Percentiles rank a stretch among this genome's conserved stretches.
Conservation (phyloP, 805 yeast genomes). For the Pichia deserticola region DNA sequence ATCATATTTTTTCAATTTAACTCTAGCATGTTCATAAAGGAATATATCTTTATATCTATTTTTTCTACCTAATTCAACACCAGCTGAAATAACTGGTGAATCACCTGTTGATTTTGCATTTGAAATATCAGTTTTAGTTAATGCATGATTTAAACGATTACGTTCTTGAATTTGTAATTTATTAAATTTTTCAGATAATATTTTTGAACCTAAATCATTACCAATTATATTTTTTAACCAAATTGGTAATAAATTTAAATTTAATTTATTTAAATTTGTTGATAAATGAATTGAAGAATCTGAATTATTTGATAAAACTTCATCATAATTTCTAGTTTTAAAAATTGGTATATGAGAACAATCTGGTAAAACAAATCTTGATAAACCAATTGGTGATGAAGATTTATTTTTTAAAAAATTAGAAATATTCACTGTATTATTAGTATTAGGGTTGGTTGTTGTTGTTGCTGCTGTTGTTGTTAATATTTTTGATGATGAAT, state of each 20-base stretch:
- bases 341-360: constrained; percentile 35
- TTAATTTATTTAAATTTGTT: constrained; percentile 16
- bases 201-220: constrained; percentile 31
- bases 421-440: not conserved
- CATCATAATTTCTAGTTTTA: constrained; percentile 49
- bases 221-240: constrained; percentile 44
- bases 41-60: constrained; percentile 85
- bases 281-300: constrained; percentile 24
- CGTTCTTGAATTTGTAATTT: constrained; percentile 64
- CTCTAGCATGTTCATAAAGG: constrained; percentile 82
- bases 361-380: constrained; percentile 50
- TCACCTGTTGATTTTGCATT: constrained; percentile 4
- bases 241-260: constrained; percentile 34
- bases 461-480: not conserved
- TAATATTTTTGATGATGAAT: not conserved
- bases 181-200: constrained; percentile 48
- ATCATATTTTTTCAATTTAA: constrained; percentile 35
- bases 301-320: constrained; percentile 26
- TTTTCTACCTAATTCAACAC: constrained; percentile 74
- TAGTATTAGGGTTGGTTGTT: constrained; percentile 7
- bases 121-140: constrained; percentile 20
- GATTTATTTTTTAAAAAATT: not conserved
- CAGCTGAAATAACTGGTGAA: constrained; percentile 44
- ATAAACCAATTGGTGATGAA: constrained; percentile 26
- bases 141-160: constrained; percentile 48